A percentile compares a stretch with the other conserved stretches of the same genome.
Conservation (phyloP, 2,329 filamentous ascomycete species). For the Ophiocordyceps camponoti-floridani region DNA sequence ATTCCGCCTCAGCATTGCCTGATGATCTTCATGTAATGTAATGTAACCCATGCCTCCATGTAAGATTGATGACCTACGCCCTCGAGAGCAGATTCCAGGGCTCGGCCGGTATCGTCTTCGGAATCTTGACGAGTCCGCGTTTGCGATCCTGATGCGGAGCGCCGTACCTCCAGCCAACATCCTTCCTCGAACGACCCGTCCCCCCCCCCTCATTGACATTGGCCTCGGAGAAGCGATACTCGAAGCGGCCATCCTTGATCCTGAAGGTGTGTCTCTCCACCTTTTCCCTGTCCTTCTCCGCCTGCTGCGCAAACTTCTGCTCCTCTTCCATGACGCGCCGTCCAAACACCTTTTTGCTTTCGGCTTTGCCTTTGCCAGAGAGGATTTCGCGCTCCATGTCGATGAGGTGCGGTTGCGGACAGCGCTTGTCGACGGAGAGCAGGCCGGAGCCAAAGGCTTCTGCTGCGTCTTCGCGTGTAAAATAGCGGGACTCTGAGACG, state of each 20-base stretch:
- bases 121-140: conserved; percentile 49
- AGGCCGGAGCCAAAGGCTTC: conserved; percentile 43
- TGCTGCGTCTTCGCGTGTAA: conserved; percentile 47
- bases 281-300: conserved; percentile 13
- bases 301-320: conserved; percentile 16
- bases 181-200: conserved; percentile 30
- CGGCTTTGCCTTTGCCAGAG: conserved; percentile 15
- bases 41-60: too few relatives aligned
- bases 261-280: conserved; percentile 23
- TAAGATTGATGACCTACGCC: neutral
- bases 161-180: conserved; percentile 46
- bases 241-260: conserved; percentile 33
- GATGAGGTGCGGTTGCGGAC: conserved; percentile 45
- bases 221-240: conserved; percentile 44
- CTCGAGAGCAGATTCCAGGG: conserved; percentile 3
- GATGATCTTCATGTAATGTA: too few relatives aligned
- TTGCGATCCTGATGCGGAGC: conserved; percentile 43
- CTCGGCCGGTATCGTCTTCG: conserved; percentile 32
- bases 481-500: conserved; percentile 42
- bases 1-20: too few relatives aligned
- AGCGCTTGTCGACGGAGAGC: conserved; percentile 40
- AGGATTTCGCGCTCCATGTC: conserved; percentile 30
- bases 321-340: conserved; percentile 24
- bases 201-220: conserved; percentile 37
- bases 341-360: conserved; percentile 22